Evolutionary conservation across 2,329 filamentous ascomycete species (phyloP), one percentile per base, ranked within the genome.

Genomic region (Macrophomina pseudophaseolina): DNA sequence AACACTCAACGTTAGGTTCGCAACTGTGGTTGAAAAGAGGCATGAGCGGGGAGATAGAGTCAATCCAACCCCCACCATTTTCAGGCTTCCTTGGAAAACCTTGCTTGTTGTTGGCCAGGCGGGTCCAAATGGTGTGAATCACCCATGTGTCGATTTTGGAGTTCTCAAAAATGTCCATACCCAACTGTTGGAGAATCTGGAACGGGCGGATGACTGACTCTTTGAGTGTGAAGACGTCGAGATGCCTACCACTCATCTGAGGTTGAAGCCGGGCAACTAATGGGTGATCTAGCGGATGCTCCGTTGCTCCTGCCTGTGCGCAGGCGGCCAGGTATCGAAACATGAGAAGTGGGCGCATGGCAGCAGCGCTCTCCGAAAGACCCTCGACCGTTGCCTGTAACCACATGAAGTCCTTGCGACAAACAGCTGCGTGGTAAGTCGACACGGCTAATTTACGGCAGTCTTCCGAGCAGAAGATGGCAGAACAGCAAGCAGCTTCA

Each of bases 1-100:
- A 54, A 38, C 68, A 71, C 60, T 70, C 69, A 23, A 72, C 70
- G 66, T 75, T 77, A 5, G 75, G 74, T 42, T 68, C 69, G 58
- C 75, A 77, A 66, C 74, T 75, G 66, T 77, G 75, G 66, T 78
- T 77, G 49, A 78, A 72, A 68, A 76, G 72, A 18, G 71, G 72
- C 63, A 76, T 69, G 16, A 75, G 64, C 0, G 73, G 71, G 49
- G 70, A 74, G 42, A 77, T 70, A 32, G 69, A 70, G 1, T 74
- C 72, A 18, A 76, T 72, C n/a, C 70, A 72, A n/a, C 71, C 71
- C 14, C 72, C 69, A 14, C 66, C 66, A 4, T 70, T 66, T 1
- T 72, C 70, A 1, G 65, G 67, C 30, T 71, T 71, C 48, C 58
- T 49, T 18, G 58, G 46, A n/a, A 49, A 62, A 0, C 74, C 74